Evolutionary conservation across 2,329 filamentous ascomycete species (phyloP), one percentile per base, ranked within the genome.

Genomic region (Microcyclospora tardicrescens): DNA sequence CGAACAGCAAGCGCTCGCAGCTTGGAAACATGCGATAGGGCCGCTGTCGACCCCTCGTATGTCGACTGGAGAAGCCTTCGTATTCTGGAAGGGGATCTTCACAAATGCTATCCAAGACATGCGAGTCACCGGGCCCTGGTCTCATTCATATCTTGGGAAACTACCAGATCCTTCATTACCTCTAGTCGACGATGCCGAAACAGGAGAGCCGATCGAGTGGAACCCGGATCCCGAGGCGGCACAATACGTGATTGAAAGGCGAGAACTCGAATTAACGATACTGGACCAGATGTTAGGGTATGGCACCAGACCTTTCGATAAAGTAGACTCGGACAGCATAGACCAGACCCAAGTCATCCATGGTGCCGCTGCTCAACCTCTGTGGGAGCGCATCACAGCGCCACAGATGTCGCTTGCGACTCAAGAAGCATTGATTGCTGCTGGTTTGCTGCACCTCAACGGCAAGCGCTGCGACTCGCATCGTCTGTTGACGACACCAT

Each of bases 401-500:
- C 19, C 19, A 34, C 29, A 16, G n/a, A 28, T 37, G 6, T 19
- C 38, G 2, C 43, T 46, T 5, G 33, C 41, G n/a, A 47, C 55
- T 1, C 46, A 51, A 24, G 59, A 62, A 38, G 57, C 52, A 1
- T 43, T 54, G 10, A 56, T 61, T n/a, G 44, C 58, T 2, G 49
- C 58, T 4, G 54, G 53, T 1, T 31, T 63, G 11, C 42, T 62
- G 6, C 55, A 55, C 39, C 41, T 62, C 2, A 55, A 59, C 36
- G 45, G 48, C 3, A 44, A 43, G 8, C 14, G 14, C 14, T 34
- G 33, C 33, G 11, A 14, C 5, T 14, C 15, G 14, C 15, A 16
- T 11, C 11, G 14, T 10, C 11, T 34, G 5, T 49, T 51, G 8
- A 24, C 19, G 19, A 24, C 19, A 24, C 52, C 56, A 1, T 63